Base-by-base conservation (phyloP, 768 basidiomycete species). In the Boletus sp. region DNA sequence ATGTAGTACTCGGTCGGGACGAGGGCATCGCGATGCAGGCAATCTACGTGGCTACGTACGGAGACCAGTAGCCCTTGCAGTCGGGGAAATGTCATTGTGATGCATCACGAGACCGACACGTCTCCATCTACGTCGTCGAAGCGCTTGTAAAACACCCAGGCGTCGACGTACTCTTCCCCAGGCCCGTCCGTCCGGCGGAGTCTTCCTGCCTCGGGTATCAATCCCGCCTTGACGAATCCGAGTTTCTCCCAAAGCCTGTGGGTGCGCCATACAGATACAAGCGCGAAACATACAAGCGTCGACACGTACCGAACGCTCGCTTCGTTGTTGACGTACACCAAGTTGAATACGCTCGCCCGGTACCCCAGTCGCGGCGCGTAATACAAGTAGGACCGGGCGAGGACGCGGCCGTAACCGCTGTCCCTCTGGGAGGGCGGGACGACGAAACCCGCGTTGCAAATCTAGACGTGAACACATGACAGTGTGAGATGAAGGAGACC, bases 391-490 rank as follows among this genome's bases (percentile, higher is more conserved):
- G 90, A 90, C 57, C 79, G 80, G 4, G 89, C 93, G 37, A 98
- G 81, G 7, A 82, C 75, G 41, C 75, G 73, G 17, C 94, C 94
- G 64, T 88, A 83, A 32, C 88, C 85, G 36, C 76, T 73, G 3
- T 84, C 84, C 28, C 92, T 80, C 33, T 85, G 83, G 0, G 65
- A 64, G 6, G 81, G 77, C 20, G 87, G 83, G 7, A 94, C 86
- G 36, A 96, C 77, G 73, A 97, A 97, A 3, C 94, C 94, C 5
- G 83, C 93, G 64, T 96, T 97, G 74, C 92, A 93, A 58, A 90
- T 89, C 87, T 92, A 36, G 39, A 46, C 14, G 14, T 8, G 45
- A 17, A 39, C 24, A 24, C 24, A 24, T 40, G 49, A 20, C 39
- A 40, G 39, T 20, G 50, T 36, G 24, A 47, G 37, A 39, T 39